phyloP scores from a whole-genome alignment of 1,284 basidiomycete species.

The Sparassis latifolia region DNA sequence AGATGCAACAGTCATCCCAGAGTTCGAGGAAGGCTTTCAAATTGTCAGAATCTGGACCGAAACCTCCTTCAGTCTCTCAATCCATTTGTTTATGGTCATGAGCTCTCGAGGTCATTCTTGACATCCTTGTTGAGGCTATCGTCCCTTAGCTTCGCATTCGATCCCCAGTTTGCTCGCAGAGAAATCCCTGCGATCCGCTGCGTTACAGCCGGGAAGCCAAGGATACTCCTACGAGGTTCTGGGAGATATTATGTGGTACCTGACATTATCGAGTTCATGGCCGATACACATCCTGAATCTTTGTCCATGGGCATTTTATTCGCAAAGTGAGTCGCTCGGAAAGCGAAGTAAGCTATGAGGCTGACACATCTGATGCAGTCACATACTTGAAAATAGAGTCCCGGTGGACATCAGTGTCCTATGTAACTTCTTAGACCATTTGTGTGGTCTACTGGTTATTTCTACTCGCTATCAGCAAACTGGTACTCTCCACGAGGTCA shows the following conservation, averaged over 20 bases:
- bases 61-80: slow-evolving; percentile 27
- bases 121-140: slow-evolving; percentile 15
- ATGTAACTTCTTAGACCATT: slow-evolving; percentile 39
- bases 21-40: slow-evolving; percentile 26
- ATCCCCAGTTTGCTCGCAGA: slow-evolving; percentile 2
- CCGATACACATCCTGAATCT: slow-evolving; percentile 11
- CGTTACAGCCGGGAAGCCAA: slow-evolving; percentile 8
- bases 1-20: slow-evolving; percentile 28
- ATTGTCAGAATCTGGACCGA: slow-evolving; percentile 36
- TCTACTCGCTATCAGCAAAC: slow-evolving; percentile 19
- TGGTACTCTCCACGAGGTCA: slow-evolving; percentile 32
- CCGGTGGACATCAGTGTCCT: slow-evolving; percentile 35
- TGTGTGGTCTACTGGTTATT: slow-evolving; percentile 33
- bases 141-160: slow-evolving; percentile 19
- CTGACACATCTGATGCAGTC: slow-evolving; percentile 23
- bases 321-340: slow-evolving; percentile 11
- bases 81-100: slow-evolving; percentile 1
- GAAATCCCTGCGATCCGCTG: slow-evolving; percentile 13
- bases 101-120: slow-evolving; percentile 5
- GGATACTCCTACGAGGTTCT: too few species aligned
- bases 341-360: neutral
- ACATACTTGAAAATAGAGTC: slow-evolving; percentile 29
- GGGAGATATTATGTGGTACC: slow-evolving; percentile 26
- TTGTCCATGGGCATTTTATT: slow-evolving; percentile 26
- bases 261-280: slow-evolving; percentile 28